Percentiles rank a stretch among this genome's conserved stretches.
Conservation (phyloP, 2,329 filamentous ascomycete species). For the Colletotrichum salicis region DNA sequence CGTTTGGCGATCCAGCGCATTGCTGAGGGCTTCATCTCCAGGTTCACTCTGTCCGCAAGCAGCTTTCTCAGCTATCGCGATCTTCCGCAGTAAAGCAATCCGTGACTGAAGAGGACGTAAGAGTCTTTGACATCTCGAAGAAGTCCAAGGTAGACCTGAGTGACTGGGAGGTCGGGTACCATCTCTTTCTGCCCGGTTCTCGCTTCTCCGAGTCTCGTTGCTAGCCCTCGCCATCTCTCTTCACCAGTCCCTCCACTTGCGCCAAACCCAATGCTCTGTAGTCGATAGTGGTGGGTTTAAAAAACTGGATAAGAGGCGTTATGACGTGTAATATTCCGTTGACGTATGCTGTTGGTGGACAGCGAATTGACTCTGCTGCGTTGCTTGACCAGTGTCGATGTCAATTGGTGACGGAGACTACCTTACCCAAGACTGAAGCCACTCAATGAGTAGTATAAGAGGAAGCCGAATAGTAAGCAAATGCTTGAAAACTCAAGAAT, state of each 20-base stretch:
- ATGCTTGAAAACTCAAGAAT: neutral
- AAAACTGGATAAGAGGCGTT: neutral
- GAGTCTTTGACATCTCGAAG: conserved; percentile 57
- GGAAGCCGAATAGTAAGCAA: neutral
- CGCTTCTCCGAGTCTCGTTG: too few relatives aligned
- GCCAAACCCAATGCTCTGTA: neutral
- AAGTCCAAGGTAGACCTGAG: conserved; percentile 51
- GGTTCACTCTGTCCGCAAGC: neutral
- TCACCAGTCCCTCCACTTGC: neutral
- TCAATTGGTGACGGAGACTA: neutral
- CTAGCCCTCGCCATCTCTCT: neutral
- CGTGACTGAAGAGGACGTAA: conserved; percentile 59
- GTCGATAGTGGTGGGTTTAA: neutral
- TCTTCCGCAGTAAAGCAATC: conserved; percentile 51
- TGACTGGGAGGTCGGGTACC: neutral
- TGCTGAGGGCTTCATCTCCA: neutral
- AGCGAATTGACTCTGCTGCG: neutral
- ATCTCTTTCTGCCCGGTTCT: neutral
- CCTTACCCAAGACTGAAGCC: neutral
- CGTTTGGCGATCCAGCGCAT: neutral
- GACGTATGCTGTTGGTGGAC: neutral
- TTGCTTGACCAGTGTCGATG: neutral
- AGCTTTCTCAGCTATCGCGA: conserved; percentile 40
- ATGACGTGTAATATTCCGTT: too few relatives aligned
- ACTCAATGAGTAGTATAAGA: neutral